Evolutionary conservation across 2,329 filamentous ascomycete genomes (phyloP), one percentile per base, ranked within the genome.

Genomic region (Cercospora canescens): DNA sequence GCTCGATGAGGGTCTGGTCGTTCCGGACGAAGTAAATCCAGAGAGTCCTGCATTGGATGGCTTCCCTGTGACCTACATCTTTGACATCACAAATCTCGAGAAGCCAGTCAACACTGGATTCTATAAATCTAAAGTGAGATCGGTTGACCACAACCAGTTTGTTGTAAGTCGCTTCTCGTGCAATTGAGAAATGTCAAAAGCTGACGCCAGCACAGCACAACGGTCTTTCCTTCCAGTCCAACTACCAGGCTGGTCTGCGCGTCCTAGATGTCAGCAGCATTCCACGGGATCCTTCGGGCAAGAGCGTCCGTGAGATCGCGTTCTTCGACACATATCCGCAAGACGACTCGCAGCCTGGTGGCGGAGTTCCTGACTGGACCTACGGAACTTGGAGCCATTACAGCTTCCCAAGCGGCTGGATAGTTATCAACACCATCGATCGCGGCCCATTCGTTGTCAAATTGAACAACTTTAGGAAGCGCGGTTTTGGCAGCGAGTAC

Each of bases 351-450:
- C n/a, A 55, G 66, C 71, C 28, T 61, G 73, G n/a, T 78, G 80
- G 45, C 81, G 83, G 66, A 3, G 77, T 82, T n/a, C 71, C 71
- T 4, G 63, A 62, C 39, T 69, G 66, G 66, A 50, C 73, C 39
- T 63, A 57, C 62, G 65, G 83, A 80, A 81, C 81, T 1, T 86
- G 84, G 84, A 81, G 78, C n/a, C 79, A 80, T 50, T 85, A 83
- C 65, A 81, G 82, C 1, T 85, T 85, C 72, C 79, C 80, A 70
- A 82, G 79, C 1, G 84, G 83, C 2, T 81, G 80, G 69, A 80
- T 86, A 63, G 79, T 85, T 5, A 73, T 86, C 67, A 85, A 85
- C 74, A 84, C 80, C 2, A 86, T 85, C 63, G 84, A 86, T 75
- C 77, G 83, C 4, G 84, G 84, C 58, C 78, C 80, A 6, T 86